Evolutionary conservation across 805 yeast genomes (phyloP).

Genomic region (Cyberlindnera meyerae): DNA sequence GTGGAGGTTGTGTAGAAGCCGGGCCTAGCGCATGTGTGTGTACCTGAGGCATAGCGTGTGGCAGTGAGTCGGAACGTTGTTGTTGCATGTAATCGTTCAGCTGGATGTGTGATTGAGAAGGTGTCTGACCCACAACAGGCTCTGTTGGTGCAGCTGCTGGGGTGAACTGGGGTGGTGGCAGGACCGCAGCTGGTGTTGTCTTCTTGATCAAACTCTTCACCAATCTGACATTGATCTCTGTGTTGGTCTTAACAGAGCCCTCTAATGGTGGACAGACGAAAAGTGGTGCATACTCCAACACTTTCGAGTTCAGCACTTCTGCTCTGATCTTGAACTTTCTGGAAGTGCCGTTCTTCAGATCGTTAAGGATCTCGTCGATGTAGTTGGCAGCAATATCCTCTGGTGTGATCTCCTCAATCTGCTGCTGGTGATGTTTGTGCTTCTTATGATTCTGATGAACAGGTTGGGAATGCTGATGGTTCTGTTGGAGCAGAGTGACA

Average conservation of each 20-base stretch:
- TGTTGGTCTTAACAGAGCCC: slow-evolving; percentile 8
- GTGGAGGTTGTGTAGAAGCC: no score
- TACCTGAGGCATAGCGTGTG: slow-evolving; percentile 4
- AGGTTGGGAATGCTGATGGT: slow-evolving; percentile 24
- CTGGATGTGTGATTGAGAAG: slow-evolving; percentile 9
- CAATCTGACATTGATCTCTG: slow-evolving; percentile 30
- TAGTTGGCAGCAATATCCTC: slow-evolving; percentile 43
- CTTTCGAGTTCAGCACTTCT: slow-evolving; percentile 1
- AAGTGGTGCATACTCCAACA: slow-evolving; percentile 4
- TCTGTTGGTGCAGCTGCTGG: slow-evolving; percentile 9
- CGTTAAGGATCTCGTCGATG: slow-evolving; percentile 40
- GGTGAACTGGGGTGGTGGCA: slow-evolving; percentile 8
- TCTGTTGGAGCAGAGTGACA: slow-evolving; percentile 30
- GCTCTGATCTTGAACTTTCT: slow-evolving; percentile 3
- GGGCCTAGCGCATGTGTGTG: no score
- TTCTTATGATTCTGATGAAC: slow-evolving; percentile 24
- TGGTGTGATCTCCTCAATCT: slow-evolving; percentile 29
- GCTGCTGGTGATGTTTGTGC: slow-evolving; percentile 20
- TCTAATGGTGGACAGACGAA: slow-evolving; percentile 5
- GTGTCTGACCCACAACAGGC: slow-evolving; percentile 13
- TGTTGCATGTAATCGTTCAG: slow-evolving; percentile 21
- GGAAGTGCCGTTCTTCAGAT: slow-evolving; percentile 31
- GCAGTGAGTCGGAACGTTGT: slow-evolving; percentile 9
- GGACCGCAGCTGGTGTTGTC: slow-evolving; percentile 8
- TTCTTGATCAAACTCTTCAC: slow-evolving; percentile 35